A percentile compares a stretch with the other conserved stretches of the same genome.
Conservation (phyloP, 257 asterid species). For the Fraxinus anomala region DNA sequence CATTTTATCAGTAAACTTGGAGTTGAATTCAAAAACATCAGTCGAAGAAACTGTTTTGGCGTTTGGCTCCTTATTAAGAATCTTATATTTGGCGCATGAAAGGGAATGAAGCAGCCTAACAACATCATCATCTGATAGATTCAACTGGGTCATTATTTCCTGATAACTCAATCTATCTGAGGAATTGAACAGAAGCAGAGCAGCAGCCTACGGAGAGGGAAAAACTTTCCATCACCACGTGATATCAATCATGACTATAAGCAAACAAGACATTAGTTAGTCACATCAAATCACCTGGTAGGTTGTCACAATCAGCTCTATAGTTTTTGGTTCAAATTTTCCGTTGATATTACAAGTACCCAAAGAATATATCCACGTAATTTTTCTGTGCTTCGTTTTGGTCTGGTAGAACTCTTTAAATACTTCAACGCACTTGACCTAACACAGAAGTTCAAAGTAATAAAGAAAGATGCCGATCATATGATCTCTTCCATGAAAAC, state of each 20-base stretch:
- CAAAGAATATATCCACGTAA: conserved; percentile 61
- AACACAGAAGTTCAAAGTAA: conserved; percentile 23
- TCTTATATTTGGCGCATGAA: conserved; percentile 61
- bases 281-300: conserved; percentile 44
- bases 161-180: conserved; percentile 57
- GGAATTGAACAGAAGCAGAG: conserved; percentile 55
- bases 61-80: conserved; percentile 60
- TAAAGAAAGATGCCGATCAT: conserved; percentile 9
- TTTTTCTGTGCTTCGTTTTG: conserved; percentile 61
- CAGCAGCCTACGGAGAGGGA: conserved; percentile 49
- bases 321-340: conserved; percentile 50
- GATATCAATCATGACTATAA: conserved; percentile 2
- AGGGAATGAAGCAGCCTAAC: conserved; percentile 68
- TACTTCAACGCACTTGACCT: conserved; percentile 73
- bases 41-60: conserved; percentile 53
- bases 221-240: conserved; percentile 9
- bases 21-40: conserved; percentile 59
- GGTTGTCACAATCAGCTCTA: conserved; percentile 60
- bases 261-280: conserved; percentile 1
- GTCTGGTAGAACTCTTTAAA: conserved; percentile 61
- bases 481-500: neutral
- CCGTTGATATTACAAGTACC: conserved; percentile 63
- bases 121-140: conserved; percentile 63
- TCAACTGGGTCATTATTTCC: conserved; percentile 63
- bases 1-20: conserved; percentile 66